Evolutionary conservation across 116 monocot genomes (phyloP), one percentile per base, ranked within the genome.

Genomic region (Iris pallida): DNA sequence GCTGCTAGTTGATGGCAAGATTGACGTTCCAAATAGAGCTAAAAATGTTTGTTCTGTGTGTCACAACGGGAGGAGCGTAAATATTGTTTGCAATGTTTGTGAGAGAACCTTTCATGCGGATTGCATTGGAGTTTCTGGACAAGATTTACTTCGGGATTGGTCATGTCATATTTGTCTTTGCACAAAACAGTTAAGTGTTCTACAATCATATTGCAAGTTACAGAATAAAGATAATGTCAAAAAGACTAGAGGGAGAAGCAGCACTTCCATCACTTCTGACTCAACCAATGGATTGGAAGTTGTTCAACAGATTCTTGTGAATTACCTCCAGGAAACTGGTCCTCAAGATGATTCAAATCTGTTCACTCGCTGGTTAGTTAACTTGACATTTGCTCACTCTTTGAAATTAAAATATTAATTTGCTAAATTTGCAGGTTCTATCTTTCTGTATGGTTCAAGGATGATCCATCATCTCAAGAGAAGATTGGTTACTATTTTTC

Each of bases 381-480:
- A 45, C 45, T 63, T 65, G 6, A 42, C 14, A 58, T 52, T 71
- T 58, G 51, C 7, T n/a, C 47, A 60, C 63, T 7, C 57, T 65
- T 46, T 61, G 10, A 16, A 41, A 17, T 49, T 67, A 44, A 54
- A 5, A 30, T 30, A 30, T 47, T 59, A 69, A 17, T 54, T 63
- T 7, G 20, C 40, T 55, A 65, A 56, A 46, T 73, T 16, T 83
- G 73, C 77, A 99, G 99, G 99, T 99, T 93, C 67, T 86, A 99
- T 74, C 86, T 93, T 53, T 99, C 88, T 73, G 42, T 78, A 12
- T 99, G 99, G 99, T 85, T 88, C 72, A 99, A 99, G 75, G 90
- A 90, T 74, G 85, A 80, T 65, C 73, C 86, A 58, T 76, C 68
- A 57, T 83, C 82, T 58, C 76, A 82, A 69, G 86, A 93, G 54